Evolutionary conservation across 2,329 filamentous ascomycete species (phyloP).

Genomic region (Arthrobotrys sphaeroides): DNA sequence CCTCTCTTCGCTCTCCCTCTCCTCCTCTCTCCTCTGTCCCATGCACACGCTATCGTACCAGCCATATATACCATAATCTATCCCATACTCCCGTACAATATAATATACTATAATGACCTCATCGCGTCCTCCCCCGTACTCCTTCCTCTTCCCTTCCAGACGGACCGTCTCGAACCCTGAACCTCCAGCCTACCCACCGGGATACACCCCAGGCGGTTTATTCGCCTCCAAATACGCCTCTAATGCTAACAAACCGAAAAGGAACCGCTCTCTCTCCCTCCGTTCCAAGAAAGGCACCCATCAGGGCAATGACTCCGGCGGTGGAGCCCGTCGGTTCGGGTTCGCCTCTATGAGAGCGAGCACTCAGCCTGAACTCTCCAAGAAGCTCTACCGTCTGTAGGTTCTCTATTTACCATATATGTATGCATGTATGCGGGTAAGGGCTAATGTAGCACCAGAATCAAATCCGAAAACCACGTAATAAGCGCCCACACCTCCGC

Average conservation of each 20-base stretch:
- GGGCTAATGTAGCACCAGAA: constrained; percentile 60
- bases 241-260: constrained; percentile 59
- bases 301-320: constrained; percentile 59
- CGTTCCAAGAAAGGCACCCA: constrained; percentile 69
- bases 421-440: not conserved
- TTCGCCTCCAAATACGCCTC: constrained; percentile 48
- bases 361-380: constrained; percentile 86
- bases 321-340: constrained; percentile 74
- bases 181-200: constrained; percentile 23
- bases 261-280: constrained; percentile 79
- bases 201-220: constrained; percentile 33
- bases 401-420: not conserved
- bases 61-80: constrained; percentile 19
- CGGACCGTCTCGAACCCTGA: constrained; percentile 7
- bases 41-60: not conserved
- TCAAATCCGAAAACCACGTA: constrained; percentile 92
- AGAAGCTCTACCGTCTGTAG: constrained; percentile 80
- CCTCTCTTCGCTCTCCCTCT: not conserved
- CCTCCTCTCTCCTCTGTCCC: not conserved
- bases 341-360: constrained; percentile 86
- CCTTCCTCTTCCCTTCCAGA: constrained; percentile 35
- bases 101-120: constrained; percentile 11
- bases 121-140: constrained; percentile 28
- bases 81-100: not conserved
- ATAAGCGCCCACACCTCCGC: constrained; percentile 86